Base-by-base conservation (phyloP, 2,329 filamentous ascomycete genomes). In the Cordyceps cicadae region DNA sequence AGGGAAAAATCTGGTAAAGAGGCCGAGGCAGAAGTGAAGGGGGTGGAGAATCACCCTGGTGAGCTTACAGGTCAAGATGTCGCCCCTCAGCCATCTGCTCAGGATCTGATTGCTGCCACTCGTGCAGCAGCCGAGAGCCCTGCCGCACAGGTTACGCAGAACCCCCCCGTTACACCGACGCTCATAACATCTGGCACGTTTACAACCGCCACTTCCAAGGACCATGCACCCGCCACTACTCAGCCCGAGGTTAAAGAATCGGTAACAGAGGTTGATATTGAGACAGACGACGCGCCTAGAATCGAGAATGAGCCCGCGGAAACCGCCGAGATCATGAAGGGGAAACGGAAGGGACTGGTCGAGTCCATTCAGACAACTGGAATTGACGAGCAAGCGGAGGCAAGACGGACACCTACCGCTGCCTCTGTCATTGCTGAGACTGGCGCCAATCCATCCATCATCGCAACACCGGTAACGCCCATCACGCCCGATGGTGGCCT, bases 301-400 rank as follows among this genome's bases (percentile, higher is more conserved):
- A 14, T 21, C 4, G n/a, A 39, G 45, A 19, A 24, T 24, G 24
- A 24, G 24, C 24, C 24, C 4, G 24, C 9, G 14, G 54, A 41
- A 9, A 37, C 15, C 14, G 32, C 8, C 8, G 46, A 58, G 24
- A 15, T 17, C 12, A 26, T 15, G 11, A 53, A 60, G 29, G 51
- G 54, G 51, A 60, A 50, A 32, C 59, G 59, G 39, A 77, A 70
- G 60, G 64, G 69, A 19, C 60, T 67, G 11, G 68, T 81, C 21
- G 81, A 86, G 32, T 83, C 83, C 19, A 87, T 89, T 56, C 75
- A 74, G 43, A 85, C 82, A 3, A 75, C 92, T n/a, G 83, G 19
- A 29, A 60, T 54, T 21, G 50, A 54, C 11, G 24, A 24, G 26
- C n/a, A 53, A 11, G 29, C 15, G 8, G 51, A 48, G 1, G 29